phyloP scores from a whole-genome alignment of 2,329 filamentous ascomycete genomes.

The Hysterium pulicare region DNA sequence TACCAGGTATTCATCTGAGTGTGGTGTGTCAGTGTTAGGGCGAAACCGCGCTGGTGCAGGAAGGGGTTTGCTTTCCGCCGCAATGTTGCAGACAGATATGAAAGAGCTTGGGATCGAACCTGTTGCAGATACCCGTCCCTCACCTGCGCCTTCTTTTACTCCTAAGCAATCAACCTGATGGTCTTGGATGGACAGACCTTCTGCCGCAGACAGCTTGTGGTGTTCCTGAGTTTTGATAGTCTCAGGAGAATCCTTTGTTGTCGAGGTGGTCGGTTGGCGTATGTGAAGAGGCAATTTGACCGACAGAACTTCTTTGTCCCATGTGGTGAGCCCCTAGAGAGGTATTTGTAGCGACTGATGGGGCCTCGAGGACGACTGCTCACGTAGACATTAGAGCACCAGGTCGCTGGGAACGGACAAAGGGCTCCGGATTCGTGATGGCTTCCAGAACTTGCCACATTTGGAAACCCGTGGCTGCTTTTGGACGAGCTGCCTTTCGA shows the following conservation, averaged over 20 bases:
- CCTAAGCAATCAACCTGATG: conserved; percentile 26
- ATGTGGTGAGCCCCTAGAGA: conserved; percentile 24
- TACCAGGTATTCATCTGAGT: conserved; percentile 15
- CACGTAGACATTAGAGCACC: conserved; percentile 30
- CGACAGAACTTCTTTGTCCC: conserved; percentile 36
- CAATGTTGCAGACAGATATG: conserved; percentile 28
- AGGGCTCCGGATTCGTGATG: conserved; percentile 37
- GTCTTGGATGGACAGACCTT: conserved; percentile 15
- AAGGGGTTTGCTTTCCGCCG: conserved; percentile 30
- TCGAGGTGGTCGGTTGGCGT: conserved; percentile 21
- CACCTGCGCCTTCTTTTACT: conserved; percentile 22
- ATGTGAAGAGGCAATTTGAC: conserved; percentile 30
- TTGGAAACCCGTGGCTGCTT: conserved; percentile 31
- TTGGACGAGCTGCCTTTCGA: conserved; percentile 21
- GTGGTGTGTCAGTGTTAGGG: conserved; percentile 23
- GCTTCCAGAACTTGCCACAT: conserved; percentile 31
- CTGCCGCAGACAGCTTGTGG: conserved; percentile 24
- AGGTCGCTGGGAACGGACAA: conserved; percentile 40
- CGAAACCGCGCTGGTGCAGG: conserved; percentile 13
- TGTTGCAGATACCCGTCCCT: conserved; percentile 32
- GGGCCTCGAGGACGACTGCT: conserved; percentile 32
- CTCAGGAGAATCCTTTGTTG: conserved; percentile 32
- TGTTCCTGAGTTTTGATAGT: conserved; percentile 33
- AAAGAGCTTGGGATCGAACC: conserved; percentile 30
- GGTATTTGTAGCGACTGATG: conserved; percentile 39